Base-by-base conservation (phyloP, 2,329 filamentous ascomycete genomes). In the Diaporthe velutina region DNA sequence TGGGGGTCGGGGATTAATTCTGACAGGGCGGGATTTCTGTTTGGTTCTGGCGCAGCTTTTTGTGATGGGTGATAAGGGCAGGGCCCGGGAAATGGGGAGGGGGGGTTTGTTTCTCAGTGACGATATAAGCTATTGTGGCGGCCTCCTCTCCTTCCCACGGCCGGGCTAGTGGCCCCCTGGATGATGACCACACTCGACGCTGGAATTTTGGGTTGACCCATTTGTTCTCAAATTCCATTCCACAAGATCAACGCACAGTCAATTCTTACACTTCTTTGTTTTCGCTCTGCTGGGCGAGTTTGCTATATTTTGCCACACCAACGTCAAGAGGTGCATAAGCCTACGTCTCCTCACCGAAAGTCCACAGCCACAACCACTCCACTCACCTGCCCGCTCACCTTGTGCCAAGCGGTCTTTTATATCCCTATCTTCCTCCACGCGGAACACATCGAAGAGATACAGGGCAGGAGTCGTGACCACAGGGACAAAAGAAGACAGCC, bases 51-150 rank as follows among this genome's bases (percentile, higher is more conserved):
- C 45, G 30, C 45, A 25, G 22, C 45, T 9, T 64, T 35, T 64
- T 64, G 60, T 40, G 48, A 38, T 68, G 64, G 64, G 64, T 54
- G 40, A 54, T 54, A 54, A 54, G 22, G 42, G 58, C 15, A 64
- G 64, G 64, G 15, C 48, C 64, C 33, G 64, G 33, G 33, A 19
- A 54, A 15, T 7, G 15, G 8, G 38, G 55, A 22, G 54, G 33
- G 55, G 30, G 10, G 33, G 6, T 2, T 3, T 33, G 12, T 5
- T 61, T 5, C 2, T 45, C 33, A 13, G 45, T 67, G 64, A 40
- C 45, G 45, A 67, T 67, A 67, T 67, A 67, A 52, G 30, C 45
- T n/a, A 17, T 9, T 25, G 13, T 67, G 45, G 64, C 42, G 35
- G 60, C 60, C 60, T 64, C 60, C 22, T 33, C 40, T 28, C 15